A percentile compares a stretch with the other conserved stretches of the same genome.
Conservation (phyloP, 148 eudicot genomes). For the Rhododendron kiyosumense region DNA sequence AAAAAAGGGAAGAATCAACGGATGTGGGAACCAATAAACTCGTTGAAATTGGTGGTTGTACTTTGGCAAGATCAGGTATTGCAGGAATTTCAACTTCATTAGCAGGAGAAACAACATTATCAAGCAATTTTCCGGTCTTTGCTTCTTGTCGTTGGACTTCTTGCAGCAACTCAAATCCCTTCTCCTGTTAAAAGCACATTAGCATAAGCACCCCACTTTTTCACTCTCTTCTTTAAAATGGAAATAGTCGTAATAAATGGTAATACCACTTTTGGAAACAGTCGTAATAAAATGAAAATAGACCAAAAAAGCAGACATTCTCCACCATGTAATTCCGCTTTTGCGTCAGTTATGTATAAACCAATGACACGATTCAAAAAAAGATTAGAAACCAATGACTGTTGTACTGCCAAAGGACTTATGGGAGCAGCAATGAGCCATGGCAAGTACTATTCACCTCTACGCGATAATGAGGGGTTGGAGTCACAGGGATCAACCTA, state of each 20-base stretch:
- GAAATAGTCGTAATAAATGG: not conserved
- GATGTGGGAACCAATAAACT: constrained; percentile 37
- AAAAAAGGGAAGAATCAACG: constrained; percentile 31
- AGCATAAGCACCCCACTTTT: not conserved
- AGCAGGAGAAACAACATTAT: constrained; percentile 23
- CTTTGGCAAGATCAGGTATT: constrained; percentile 24
- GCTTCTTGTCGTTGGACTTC: constrained; percentile 65
- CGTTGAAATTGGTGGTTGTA: constrained; percentile 29
- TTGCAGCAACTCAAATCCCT: constrained; percentile 70
- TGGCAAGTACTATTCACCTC: not conserved
- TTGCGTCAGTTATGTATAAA: not conserved
- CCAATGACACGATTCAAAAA: not conserved
- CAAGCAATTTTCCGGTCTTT: constrained; percentile 56
- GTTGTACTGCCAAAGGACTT: not conserved
- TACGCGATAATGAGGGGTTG: not conserved
- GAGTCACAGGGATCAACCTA: not conserved
- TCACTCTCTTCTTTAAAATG: not conserved
- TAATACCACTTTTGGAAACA: not conserved
- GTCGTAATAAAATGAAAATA: not conserved
- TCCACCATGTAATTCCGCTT: not conserved
- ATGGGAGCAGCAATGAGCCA: not conserved
- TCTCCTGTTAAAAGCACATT: constrained; percentile 40
- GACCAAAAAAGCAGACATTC: not conserved
- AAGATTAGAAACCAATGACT: not conserved
- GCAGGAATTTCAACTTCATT: constrained; percentile 23